These are phyloP conservation scores for Exophiala sideris DNA, from an alignment of 2,329 filamentous ascomycete genomes.

Conservation along the genomic window DNA sequence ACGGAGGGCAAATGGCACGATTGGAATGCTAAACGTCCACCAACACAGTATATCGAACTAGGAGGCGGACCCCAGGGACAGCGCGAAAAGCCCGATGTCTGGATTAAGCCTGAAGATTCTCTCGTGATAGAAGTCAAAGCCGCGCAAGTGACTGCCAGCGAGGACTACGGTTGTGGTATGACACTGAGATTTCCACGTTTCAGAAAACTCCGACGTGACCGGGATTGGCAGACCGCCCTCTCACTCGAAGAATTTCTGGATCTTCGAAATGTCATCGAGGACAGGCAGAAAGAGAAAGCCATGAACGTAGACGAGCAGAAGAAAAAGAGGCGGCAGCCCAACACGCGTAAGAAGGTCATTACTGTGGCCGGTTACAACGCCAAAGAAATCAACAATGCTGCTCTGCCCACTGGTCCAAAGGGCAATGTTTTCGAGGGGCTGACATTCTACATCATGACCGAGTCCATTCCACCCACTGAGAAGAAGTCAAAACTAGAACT, in stretches of 20 bases:
- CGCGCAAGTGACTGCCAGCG: slow-evolving; percentile 69
- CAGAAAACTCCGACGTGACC: slow-evolving; percentile 75
- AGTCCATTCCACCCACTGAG: slow-evolving; percentile 59
- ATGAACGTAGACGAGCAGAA: slow-evolving; percentile 45
- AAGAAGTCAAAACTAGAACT: slow-evolving; percentile 77
- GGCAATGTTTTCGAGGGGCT: slow-evolving; percentile 70
- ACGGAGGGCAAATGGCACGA: slow-evolving; percentile 90
- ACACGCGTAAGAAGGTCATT: slow-evolving; percentile 65
- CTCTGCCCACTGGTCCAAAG: slow-evolving; percentile 13
- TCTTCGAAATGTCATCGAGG: slow-evolving; percentile 65
- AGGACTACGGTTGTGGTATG: slow-evolving; percentile 70
- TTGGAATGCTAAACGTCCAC: slow-evolving; percentile 76
- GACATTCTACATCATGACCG: slow-evolving; percentile 78
- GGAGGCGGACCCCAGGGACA: slow-evolving; percentile 69
- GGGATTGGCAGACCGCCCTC: slow-evolving; percentile 75
- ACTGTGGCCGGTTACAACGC: slow-evolving; percentile 65
- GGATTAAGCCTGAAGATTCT: slow-evolving; percentile 87
- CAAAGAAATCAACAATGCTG: slow-evolving; percentile 31
- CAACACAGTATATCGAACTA: slow-evolving; percentile 73
- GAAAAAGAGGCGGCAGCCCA: slow-evolving; percentile 59
- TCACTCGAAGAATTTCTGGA: slow-evolving; percentile 73
- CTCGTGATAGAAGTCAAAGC: slow-evolving; percentile 87
- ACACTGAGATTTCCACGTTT: slow-evolving; percentile 92
- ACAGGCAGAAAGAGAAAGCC: slow-evolving; percentile 63
- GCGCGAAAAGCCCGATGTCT: slow-evolving; percentile 79